Evolutionary conservation across 2,329 filamentous ascomycete genomes (phyloP).

Genomic region (Calonectria pseudoreteaudii): DNA sequence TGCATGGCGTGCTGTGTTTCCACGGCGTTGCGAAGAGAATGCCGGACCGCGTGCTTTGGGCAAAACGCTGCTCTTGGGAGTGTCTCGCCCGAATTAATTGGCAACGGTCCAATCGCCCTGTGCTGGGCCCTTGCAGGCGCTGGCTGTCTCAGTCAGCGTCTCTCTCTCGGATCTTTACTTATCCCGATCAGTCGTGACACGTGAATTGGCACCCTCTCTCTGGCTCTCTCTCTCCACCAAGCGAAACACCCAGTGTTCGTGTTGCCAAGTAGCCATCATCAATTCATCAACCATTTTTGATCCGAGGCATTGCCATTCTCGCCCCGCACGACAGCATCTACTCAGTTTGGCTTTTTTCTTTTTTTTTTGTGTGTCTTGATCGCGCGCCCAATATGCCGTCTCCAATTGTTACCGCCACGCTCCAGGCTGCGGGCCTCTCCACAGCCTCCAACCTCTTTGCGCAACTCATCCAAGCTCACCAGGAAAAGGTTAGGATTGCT

Average conservation of each 20-base stretch:
- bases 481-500: conserved; percentile 50
- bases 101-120: background rate
- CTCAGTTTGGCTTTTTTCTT: background rate
- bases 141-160: background rate
- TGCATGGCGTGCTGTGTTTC: background rate
- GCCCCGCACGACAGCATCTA: background rate
- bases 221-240: background rate
- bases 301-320: background rate
- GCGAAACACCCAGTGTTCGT: background rate
- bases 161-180: conserved; percentile 6
- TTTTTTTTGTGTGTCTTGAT: no score
- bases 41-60: background rate
- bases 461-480: conserved; percentile 64
- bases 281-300: background rate
- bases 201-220: background rate
- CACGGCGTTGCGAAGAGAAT: background rate
- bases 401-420: conserved; percentile 63
- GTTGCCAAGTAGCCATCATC: background rate
- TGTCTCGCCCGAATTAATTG: background rate
- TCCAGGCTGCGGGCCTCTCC: conserved; percentile 65
- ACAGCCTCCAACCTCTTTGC: conserved; percentile 66
- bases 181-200: background rate
- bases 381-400: conserved; percentile 54
- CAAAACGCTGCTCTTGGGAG: background rate
- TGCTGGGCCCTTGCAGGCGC: background rate